Percentiles rank a stretch among this genome's conserved stretches.
These are phyloP conservation scores for Nannochloris sp. DNA, from an alignment of 139 green algal genomes.

Conservation along the genomic window DNA sequence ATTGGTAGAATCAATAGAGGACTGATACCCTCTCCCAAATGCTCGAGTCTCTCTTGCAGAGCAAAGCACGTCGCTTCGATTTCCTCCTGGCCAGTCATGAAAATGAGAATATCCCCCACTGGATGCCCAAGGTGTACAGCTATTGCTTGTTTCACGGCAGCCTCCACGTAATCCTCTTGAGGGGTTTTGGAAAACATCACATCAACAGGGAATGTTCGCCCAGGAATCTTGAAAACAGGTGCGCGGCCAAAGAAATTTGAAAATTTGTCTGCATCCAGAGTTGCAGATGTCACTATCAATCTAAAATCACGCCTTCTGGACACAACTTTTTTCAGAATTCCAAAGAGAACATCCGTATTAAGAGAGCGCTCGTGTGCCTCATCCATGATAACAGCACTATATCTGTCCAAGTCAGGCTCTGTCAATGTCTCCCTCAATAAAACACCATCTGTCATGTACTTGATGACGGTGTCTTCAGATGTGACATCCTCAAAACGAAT, in stretches of 20 bases:
- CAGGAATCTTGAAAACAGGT: slow-evolving; percentile 89
- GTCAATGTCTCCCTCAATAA: slow-evolving; percentile 90
- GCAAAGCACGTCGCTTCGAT: slow-evolving; percentile 91
- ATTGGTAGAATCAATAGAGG: slow-evolving; percentile 90
- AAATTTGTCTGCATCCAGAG: slow-evolving; percentile 84
- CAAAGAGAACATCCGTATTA: slow-evolving; percentile 95
- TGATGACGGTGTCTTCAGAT: slow-evolving; percentile 66
- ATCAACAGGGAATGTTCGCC: slow-evolving; percentile 95
- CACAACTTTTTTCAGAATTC: slow-evolving; percentile 77
- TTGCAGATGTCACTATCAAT: slow-evolving; percentile 96
- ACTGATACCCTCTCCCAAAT: slow-evolving; percentile 54
- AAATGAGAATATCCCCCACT: slow-evolving; percentile 91
- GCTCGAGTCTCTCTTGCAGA: slow-evolving; percentile 63
- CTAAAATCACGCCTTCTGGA: slow-evolving; percentile 80
- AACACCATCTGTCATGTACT: slow-evolving; percentile 92
- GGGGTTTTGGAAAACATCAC: slow-evolving; percentile 80
- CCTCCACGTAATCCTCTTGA: slow-evolving; percentile 95
- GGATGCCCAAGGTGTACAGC: slow-evolving; percentile 87
- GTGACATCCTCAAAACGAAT: slow-evolving; percentile 99
- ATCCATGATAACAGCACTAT: slow-evolving; percentile 73
- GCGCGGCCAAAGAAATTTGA: slow-evolving; percentile 77
- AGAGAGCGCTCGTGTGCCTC: slow-evolving; percentile 87
- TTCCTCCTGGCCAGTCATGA: slow-evolving; percentile 97
- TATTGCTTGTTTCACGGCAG: slow-evolving; percentile 91
- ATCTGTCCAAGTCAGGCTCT: slow-evolving; percentile 67